Evolutionary conservation across 169 alveolate species (phyloP).

Genomic region (Cryptosporidium baileyi): DNA sequence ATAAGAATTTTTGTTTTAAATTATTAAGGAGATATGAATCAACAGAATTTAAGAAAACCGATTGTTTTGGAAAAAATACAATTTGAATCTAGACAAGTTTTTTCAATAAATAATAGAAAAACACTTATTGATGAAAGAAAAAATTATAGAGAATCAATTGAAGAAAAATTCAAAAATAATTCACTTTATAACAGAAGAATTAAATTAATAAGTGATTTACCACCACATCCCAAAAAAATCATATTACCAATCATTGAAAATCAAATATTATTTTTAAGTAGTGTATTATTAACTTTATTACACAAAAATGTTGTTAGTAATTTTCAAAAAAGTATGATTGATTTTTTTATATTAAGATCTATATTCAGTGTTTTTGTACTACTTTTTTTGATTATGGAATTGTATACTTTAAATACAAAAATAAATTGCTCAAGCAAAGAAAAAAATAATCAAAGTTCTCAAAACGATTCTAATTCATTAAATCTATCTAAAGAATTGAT

Average conservation of each 20-base stretch:
- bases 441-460: background rate
- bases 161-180: background rate
- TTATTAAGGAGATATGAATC: no score
- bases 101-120: constrained; percentile 34
- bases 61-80: constrained; percentile 54
- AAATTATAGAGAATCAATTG: background rate
- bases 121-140: constrained; percentile 38
- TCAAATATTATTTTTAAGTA: constrained; percentile 13
- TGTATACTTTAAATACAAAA: constrained; percentile 13
- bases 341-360: constrained; percentile 31
- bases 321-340: constrained; percentile 39
- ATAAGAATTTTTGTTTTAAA: no score
- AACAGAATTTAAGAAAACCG: background rate
- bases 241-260: constrained; percentile 50
- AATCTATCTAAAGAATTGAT: background rate
- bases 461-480: background rate
- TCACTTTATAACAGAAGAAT: constrained; percentile 40
- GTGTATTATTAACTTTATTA: constrained; percentile 22
- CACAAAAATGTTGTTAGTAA: constrained; percentile 12
- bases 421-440: background rate
- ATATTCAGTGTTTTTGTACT: background rate
- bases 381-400: constrained; percentile 4
- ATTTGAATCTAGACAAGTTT: constrained; percentile 33
- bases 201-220: background rate
- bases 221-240: constrained; percentile 62